Conservation (phyloP, 2,329 filamentous ascomycete genomes). For the Fusarium nygamai region DNA sequence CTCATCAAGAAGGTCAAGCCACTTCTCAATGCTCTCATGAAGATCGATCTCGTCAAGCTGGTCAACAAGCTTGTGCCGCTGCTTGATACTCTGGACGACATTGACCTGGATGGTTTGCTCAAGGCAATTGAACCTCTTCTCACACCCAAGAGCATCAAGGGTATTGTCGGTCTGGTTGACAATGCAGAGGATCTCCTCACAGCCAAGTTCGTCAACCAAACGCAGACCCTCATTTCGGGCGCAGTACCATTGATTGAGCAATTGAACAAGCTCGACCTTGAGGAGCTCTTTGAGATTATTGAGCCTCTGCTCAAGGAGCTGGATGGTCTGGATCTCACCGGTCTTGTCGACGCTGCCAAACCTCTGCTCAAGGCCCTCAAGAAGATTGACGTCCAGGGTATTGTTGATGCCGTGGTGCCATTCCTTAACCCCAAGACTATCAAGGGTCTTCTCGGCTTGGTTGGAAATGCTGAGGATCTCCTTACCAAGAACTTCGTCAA, state of each 20-base stretch:
- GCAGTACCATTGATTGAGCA: slow-evolving; percentile 51
- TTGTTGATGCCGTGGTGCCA: slow-evolving; percentile 51
- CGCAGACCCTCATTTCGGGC: slow-evolving; percentile 50
- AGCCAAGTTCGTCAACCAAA: slow-evolving; percentile 53
- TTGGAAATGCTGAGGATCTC: slow-evolving; percentile 51
- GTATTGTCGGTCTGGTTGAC: slow-evolving; percentile 48
- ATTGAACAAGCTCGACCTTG: slow-evolving; percentile 51
- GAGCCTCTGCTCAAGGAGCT: slow-evolving; percentile 51
- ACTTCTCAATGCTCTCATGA: slow-evolving; percentile 42
- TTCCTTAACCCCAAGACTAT: slow-evolving; percentile 54
- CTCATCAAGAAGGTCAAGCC: slow-evolving; percentile 45
- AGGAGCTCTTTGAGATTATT: slow-evolving; percentile 48
- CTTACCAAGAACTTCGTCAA: slow-evolving; percentile 53
- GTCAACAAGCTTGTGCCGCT: slow-evolving; percentile 46
- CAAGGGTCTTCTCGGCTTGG: slow-evolving; percentile 45
- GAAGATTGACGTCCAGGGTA: slow-evolving; percentile 51
- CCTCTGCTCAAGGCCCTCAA: slow-evolving; percentile 51
- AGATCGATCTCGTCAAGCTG: slow-evolving; percentile 46
- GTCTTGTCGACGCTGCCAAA: slow-evolving; percentile 48
- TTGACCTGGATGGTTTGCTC: slow-evolving; percentile 50
- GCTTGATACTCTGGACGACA: slow-evolving; percentile 44
- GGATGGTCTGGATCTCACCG: slow-evolving; percentile 47
- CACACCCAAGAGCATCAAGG: slow-evolving; percentile 47
- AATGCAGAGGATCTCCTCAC: slow-evolving; percentile 54
- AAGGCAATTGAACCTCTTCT: slow-evolving; percentile 49